A percentile compares a stretch with the other conserved stretches of the same genome.
Conservation (phyloP, 2,329 filamentous ascomycete genomes). For the Phyllosticta citribraziliensis region DNA sequence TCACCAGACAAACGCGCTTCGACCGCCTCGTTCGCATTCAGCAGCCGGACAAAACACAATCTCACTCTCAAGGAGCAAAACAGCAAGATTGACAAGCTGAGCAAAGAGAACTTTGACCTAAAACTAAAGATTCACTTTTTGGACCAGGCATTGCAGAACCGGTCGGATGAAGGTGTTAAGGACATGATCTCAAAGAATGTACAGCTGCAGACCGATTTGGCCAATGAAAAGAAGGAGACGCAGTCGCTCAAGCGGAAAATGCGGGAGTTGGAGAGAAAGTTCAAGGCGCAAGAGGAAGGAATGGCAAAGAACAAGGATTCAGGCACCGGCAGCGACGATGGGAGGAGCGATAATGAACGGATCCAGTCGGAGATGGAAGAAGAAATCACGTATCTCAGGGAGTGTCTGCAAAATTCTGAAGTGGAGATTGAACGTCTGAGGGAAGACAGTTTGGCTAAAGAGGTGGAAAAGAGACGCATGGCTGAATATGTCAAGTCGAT, state of each 20-base stretch:
- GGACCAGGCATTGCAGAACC: conserved; percentile 82
- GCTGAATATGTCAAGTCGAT: conserved; percentile 67
- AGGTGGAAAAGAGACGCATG: conserved; percentile 78
- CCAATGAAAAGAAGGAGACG: conserved; percentile 83
- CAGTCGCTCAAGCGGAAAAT: conserved; percentile 71
- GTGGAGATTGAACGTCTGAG: conserved; percentile 74
- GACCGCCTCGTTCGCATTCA: conserved; percentile 24
- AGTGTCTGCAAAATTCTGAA: conserved; percentile 76
- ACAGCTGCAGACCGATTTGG: conserved; percentile 81
- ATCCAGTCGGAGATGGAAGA: conserved; percentile 65
- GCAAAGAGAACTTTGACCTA: conserved; percentile 94
- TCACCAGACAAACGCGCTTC: conserved; percentile 44
- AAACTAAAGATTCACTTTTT: conserved; percentile 98
- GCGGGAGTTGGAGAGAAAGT: conserved; percentile 75
- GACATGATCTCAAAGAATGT: conserved; percentile 98
- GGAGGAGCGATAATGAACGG: conserved; percentile 43
- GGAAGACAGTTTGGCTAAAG: conserved; percentile 66
- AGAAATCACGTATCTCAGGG: conserved; percentile 74
- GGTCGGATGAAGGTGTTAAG: conserved; percentile 92
- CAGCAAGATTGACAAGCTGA: conserved; percentile 88
- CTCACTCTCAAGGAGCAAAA: conserved; percentile 95
- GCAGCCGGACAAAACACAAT: conserved; percentile 30
- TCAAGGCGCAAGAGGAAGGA: conserved; percentile 49
- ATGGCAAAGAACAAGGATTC: conserved; percentile 30
- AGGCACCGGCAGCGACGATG: conserved; percentile 41